Conservation (phyloP, 2,329 filamentous ascomycete species). For the Alternaria atra region DNA sequence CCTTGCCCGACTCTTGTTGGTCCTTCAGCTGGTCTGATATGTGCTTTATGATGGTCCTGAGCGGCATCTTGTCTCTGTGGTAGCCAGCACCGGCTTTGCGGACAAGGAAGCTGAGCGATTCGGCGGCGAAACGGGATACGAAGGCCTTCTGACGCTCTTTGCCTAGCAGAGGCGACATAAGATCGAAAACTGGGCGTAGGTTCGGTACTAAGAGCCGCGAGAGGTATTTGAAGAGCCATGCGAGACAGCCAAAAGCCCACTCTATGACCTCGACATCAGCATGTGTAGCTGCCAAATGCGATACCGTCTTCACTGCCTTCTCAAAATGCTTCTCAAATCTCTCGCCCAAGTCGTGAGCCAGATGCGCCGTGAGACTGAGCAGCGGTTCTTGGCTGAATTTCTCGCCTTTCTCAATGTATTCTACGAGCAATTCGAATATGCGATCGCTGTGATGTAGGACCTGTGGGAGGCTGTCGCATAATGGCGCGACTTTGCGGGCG, state of each 20-base stretch:
- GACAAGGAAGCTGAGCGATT: conserved; percentile 92
- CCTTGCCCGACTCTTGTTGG: conserved; percentile 64
- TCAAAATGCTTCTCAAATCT: conserved; percentile 90
- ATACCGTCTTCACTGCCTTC: conserved; percentile 76
- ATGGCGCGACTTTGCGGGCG: conserved; percentile 74
- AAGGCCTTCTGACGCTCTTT: conserved; percentile 83
- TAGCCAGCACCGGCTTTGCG: conserved; percentile 85
- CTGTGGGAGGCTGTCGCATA: conserved; percentile 90
- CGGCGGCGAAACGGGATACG: conserved; percentile 90
- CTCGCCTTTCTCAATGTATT: conserved; percentile 80
- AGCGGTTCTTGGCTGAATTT: conserved; percentile 84
- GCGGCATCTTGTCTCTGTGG: conserved; percentile 73
- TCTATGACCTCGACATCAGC: conserved; percentile 90
- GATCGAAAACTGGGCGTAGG: conserved; percentile 81
- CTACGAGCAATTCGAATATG: conserved; percentile 80
- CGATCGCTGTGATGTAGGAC: conserved; percentile 88
- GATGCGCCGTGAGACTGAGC: conserved; percentile 85
- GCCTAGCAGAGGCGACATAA: conserved; percentile 85
- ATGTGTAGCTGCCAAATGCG: conserved; percentile 78
- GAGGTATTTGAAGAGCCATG: conserved; percentile 97
- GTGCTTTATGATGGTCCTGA: conserved; percentile 76
- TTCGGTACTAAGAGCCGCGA: conserved; percentile 87
- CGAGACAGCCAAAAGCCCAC: conserved; percentile 93
- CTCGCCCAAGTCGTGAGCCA: conserved; percentile 90
- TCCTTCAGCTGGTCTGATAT: conserved; percentile 73